A percentile compares a stretch with the other conserved stretches of the same genome.
phyloP scores from a whole-genome alignment of 345 rosid species.

The Aquilaria sinensis region DNA sequence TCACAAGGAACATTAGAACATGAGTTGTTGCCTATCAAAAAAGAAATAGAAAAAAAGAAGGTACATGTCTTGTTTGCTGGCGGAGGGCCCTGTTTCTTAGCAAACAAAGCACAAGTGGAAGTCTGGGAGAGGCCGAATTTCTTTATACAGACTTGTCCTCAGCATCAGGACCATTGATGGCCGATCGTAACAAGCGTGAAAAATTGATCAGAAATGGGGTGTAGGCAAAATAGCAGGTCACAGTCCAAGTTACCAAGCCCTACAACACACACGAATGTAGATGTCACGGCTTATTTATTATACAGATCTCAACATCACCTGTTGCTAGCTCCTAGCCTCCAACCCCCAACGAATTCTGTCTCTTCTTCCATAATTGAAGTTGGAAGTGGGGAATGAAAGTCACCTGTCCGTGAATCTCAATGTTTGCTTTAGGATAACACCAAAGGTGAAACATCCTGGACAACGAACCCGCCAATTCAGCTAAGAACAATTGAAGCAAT shows the following conservation, averaged over 20 bases:
- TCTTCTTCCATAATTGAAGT: conserved; percentile 16
- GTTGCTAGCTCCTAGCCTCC: not conserved
- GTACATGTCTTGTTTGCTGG: too few relatives aligned
- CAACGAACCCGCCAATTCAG: conserved; percentile 33
- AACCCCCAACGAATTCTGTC: not conserved
- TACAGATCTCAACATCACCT: not conserved
- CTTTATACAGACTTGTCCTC: conserved; percentile 25
- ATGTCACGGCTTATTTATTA: not conserved
- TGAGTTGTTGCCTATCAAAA: too few relatives aligned
- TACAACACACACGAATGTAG: conserved; percentile 17
- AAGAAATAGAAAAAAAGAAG: too few relatives aligned
- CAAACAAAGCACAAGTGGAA: too few relatives aligned
- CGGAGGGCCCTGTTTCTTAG: too few relatives aligned
- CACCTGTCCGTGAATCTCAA: conserved; percentile 76
- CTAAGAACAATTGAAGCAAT: conserved; percentile 55
- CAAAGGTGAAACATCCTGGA: conserved; percentile 68
- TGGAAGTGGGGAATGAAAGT: not conserved
- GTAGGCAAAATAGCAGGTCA: conserved; percentile 76
- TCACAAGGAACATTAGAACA: too few relatives aligned
- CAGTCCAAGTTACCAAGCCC: conserved; percentile 77
- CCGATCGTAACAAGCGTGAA: conserved; percentile 55
- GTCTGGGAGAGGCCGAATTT: too few relatives aligned
- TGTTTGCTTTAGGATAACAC: conserved; percentile 66
- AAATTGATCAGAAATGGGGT: conserved; percentile 56
- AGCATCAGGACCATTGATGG: conserved; percentile 17